Conservation (phyloP, 345 rosid genomes). For the Hibiscus trionum region DNA sequence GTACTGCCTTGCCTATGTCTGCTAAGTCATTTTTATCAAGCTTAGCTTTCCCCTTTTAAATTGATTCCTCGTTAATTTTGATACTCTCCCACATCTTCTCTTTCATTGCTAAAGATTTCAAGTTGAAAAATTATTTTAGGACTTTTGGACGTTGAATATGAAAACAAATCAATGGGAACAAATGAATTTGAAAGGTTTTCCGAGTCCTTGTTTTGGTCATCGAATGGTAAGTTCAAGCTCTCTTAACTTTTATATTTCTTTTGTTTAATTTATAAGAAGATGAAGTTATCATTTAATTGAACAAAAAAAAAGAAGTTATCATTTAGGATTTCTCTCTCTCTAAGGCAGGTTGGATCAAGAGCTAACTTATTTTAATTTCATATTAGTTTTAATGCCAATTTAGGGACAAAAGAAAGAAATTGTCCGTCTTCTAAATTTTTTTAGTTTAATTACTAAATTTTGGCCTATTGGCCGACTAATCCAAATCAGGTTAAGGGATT, state of each 20-base stretch:
- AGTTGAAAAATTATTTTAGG: conserved; percentile 32
- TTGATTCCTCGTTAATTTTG: neutral
- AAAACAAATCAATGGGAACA: conserved; percentile 97
- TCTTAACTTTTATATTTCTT: neutral
- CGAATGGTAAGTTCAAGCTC: conserved; percentile 60
- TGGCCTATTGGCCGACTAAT: no score
- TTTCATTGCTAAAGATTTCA: neutral
- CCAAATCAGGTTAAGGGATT: no score
- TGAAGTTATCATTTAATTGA: neutral
- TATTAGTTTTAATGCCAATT: neutral
- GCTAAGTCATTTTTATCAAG: neutral
- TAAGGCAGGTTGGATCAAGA: neutral
- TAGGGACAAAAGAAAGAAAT: neutral
- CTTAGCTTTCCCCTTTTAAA: neutral
- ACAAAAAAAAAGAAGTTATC: no score
- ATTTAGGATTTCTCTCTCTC: neutral
- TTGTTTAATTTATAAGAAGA: conserved; percentile 2
- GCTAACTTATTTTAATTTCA: neutral
- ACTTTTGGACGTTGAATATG: conserved; percentile 87
- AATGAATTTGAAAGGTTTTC: conserved; percentile 78
- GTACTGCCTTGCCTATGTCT: conserved; percentile 29
- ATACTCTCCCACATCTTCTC: neutral
- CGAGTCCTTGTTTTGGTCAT: conserved; percentile 91
- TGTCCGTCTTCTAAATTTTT: neutral
- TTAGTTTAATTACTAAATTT: no score